phyloP scores from a whole-genome alignment of 169 alveolate genomes.

The Theileria annulata region DNA sequence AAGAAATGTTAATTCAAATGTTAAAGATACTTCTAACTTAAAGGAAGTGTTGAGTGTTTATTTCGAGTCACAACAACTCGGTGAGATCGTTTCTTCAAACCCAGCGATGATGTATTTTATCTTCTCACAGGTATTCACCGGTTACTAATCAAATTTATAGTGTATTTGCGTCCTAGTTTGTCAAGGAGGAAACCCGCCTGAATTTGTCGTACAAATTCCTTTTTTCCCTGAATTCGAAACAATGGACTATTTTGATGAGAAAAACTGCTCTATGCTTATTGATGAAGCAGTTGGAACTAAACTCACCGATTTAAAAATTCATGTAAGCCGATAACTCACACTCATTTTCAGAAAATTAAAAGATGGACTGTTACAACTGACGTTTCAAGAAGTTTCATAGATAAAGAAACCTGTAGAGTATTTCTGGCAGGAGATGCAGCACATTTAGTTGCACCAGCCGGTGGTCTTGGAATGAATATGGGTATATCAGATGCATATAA shows the following conservation, averaged over 20 bases:
- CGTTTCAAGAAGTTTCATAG: constrained; percentile 75
- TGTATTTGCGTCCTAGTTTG: constrained; percentile 84
- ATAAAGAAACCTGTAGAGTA: constrained; percentile 62
- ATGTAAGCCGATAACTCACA: constrained; percentile 28
- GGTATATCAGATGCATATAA: constrained; percentile 87
- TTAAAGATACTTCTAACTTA: constrained; percentile 60
- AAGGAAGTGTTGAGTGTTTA: constrained; percentile 85
- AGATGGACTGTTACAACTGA: constrained; percentile 84
- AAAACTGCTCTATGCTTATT: constrained; percentile 58
- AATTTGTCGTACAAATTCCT: constrained; percentile 90
- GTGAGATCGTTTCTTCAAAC: constrained; percentile 65
- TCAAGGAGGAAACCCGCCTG: constrained; percentile 84
- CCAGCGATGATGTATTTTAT: constrained; percentile 88
- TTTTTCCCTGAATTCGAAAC: constrained; percentile 78
- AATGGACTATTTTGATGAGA: constrained; percentile 21
- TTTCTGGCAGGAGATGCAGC: constrained; percentile 91
- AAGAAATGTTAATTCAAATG: constrained; percentile 31
- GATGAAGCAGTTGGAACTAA: constrained; percentile 68
- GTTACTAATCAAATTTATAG: not conserved
- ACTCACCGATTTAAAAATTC: constrained; percentile 65
- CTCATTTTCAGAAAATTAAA: constrained; percentile 33
- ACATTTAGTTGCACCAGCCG: constrained; percentile 91
- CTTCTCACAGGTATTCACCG: constrained; percentile 62
- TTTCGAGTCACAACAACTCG: constrained; percentile 77
- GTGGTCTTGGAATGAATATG: constrained; percentile 92